phyloP scores from a whole-genome alignment of 805 yeast genomes.

The Myxozyma kluyveri region DNA sequence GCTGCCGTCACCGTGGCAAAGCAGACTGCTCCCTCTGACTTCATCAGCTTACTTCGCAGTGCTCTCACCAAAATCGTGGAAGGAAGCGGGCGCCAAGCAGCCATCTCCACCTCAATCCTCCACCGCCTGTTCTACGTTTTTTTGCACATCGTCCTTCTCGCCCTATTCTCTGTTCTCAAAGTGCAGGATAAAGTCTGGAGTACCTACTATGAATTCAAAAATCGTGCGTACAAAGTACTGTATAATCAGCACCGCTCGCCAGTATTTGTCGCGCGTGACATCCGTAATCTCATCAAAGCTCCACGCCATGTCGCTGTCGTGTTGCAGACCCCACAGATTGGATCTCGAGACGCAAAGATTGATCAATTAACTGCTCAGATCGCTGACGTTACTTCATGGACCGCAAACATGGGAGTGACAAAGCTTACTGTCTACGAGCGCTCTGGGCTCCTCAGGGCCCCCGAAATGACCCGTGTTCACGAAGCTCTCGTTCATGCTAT shows the following conservation, averaged over 20 bases:
- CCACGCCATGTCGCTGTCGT: slow-evolving; percentile 77
- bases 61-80: no score
- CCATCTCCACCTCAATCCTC: no score
- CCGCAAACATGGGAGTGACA: slow-evolving; percentile 75
- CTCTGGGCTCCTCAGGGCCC: slow-evolving; percentile 14
- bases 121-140: no score
- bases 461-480: slow-evolving; percentile 7
- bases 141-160: slow-evolving; percentile 17
- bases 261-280: slow-evolving; percentile 80
- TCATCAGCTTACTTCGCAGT: no score
- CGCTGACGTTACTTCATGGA: slow-evolving; percentile 81
- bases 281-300: slow-evolving; percentile 64
- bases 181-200: slow-evolving; percentile 12
- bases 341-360: slow-evolving; percentile 77
- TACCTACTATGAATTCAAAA: slow-evolving; percentile 23
- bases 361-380: slow-evolving; percentile 48
- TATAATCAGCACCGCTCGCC: slow-evolving; percentile 53
- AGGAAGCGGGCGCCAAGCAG: no score
- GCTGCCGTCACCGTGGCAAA: no score
- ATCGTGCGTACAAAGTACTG: slow-evolving; percentile 25
- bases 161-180: slow-evolving; percentile 25
- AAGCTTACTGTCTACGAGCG: slow-evolving; percentile 69
- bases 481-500: slow-evolving; percentile 17
- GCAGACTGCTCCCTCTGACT: no score
- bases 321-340: slow-evolving; percentile 76